phyloP scores from a whole-genome alignment of 1,284 basidiomycete genomes.

The Ustilago crameri region DNA sequence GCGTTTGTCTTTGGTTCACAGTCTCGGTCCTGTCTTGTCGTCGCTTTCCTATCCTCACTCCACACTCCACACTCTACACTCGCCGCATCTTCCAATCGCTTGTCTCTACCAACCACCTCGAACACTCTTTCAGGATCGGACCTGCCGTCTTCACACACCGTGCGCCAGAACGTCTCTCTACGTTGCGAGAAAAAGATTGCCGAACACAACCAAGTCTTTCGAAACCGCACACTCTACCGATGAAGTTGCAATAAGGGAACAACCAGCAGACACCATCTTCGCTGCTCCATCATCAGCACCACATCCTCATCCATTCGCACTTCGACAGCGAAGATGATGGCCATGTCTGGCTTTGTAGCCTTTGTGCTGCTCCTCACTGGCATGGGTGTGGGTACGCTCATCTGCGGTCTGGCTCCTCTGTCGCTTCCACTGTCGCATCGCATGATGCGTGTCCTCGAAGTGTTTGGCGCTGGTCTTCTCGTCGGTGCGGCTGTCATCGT shows the following conservation, averaged over 20 bases:
- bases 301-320: background rate
- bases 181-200: no score
- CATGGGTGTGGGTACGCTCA: conserved; percentile 61
- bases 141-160: no score
- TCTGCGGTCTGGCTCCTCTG: conserved; percentile 59
- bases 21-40: background rate
- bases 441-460: conserved; percentile 59
- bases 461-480: conserved; percentile 64
- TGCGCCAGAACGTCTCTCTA: no score
- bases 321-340: background rate
- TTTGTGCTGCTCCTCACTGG: conserved; percentile 35
- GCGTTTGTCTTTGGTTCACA: no score
- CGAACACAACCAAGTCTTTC: no score
- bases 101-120: background rate
- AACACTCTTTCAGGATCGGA: background rate
- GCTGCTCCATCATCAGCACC: background rate
- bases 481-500: conserved; percentile 65
- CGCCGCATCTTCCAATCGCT: background rate
- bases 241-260: background rate
- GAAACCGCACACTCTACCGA: no score
- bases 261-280: background rate
- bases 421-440: conserved; percentile 54
- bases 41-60: no score
- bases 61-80: background rate
- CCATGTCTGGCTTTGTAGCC: conserved; percentile 37